Base-by-base conservation (phyloP, 164 flowering plant genomes). In the Berberis thunbergii region DNA sequence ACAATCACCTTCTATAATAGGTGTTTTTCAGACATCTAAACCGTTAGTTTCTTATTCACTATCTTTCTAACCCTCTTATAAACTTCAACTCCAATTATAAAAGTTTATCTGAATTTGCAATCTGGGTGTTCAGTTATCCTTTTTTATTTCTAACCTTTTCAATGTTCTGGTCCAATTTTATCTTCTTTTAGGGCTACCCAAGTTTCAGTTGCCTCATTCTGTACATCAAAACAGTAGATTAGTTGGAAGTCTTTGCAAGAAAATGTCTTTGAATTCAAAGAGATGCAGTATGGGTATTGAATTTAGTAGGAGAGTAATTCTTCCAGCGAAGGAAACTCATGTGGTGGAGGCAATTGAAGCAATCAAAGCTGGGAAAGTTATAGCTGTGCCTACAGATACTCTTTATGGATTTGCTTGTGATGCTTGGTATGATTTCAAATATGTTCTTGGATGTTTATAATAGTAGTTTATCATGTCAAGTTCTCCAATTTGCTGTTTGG, bases 331-430 rank as follows among this genome's bases (percentile, higher is more conserved):
- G 0, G 87, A 80, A 68, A 77, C 45, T 42, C 75, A 77, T 43
- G 79, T 74, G 4, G 75, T 76, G 39, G 89, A 94, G 53, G 99
- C 99, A 2, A 60, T 84, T 68, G 79, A 66, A 59, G 93, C 97
- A 49, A 61, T 94, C 54, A 91, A 73, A 78, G 74, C 80, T 58
- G 97, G 90, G 60, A 83, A 89, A 68, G 94, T 95, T 39, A 86
- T 95, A 65, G 97, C 97, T 1, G 97, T 94, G 45, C 99, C 99
- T 1, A 94, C 99, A 0, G 99, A 94, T 74, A 94, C 99, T 0
- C 81, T 95, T 13, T 94, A 95, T 64, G 99, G 97, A 4, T 86
- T 95, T 54, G 89, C 99, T 65, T 91, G 97, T 74, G 96, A 91
- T 82, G 99, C 99, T 73, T 91, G 97, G 97, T 93, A 82, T 39